These are phyloP conservation scores for Jamesozyma jinghongensis DNA, from an alignment of 805 yeast species.

Conservation along the genomic window DNA sequence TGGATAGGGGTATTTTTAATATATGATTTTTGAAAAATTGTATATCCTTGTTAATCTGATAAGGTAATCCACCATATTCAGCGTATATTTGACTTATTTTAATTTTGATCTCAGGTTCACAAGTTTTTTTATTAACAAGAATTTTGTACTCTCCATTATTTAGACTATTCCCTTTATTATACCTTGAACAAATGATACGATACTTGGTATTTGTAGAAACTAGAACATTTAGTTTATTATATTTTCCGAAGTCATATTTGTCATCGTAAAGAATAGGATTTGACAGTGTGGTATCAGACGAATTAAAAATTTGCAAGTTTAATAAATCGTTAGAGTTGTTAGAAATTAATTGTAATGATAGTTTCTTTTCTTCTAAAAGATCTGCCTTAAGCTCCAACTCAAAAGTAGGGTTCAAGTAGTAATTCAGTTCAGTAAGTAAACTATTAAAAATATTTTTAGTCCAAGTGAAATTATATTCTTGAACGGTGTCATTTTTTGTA, in stretches of 20 bases:
- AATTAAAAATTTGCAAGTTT: constrained; percentile 18
- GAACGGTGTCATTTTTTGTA: background rate
- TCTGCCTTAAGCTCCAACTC: constrained; percentile 8
- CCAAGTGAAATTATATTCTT: background rate
- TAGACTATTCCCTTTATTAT: background rate
- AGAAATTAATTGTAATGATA: constrained; percentile 15
- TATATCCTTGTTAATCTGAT: constrained; percentile 9
- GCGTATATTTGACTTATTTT: constrained; percentile 6
- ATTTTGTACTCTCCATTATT: constrained; percentile 6
- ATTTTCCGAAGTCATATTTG: constrained; percentile 8
- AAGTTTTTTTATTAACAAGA: constrained; percentile 1
- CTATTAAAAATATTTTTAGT: background rate
- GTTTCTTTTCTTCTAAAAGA: constrained; percentile 5
- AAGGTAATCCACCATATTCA: constrained; percentile 19
- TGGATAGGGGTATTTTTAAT: constrained; percentile 6
- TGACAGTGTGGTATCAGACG: constrained; percentile 13
- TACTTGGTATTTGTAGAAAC: constrained; percentile 17
- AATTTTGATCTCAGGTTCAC: no score
- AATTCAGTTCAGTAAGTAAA: constrained; percentile 3
- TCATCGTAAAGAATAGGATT: constrained; percentile 17
- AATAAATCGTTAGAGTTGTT: constrained; percentile 6
- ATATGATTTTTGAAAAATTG: constrained; percentile 7
- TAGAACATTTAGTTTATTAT: constrained; percentile 8
- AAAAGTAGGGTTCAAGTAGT: constrained; percentile 20
- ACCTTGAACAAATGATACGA: constrained; percentile 17